Base-by-base conservation (phyloP, 2,329 filamentous ascomycete genomes). In the Alternaria hordeiaustralica region DNA sequence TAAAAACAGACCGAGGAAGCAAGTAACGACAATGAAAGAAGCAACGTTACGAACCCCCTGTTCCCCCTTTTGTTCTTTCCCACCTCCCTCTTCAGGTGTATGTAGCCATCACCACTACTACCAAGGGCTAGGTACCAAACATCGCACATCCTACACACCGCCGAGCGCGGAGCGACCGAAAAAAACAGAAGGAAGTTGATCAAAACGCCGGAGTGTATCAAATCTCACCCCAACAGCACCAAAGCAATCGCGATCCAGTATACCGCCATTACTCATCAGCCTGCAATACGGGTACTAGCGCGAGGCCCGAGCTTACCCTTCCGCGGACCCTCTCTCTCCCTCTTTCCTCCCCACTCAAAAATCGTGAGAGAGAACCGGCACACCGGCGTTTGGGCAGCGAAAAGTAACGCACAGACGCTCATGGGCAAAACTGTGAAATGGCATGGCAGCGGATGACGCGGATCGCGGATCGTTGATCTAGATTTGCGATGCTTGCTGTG, bases 361-460 rank as follows among this genome's bases (percentile, higher is more conserved):
- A 36, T n/a, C n/a, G 7, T 15, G 30, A n/a, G 8, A 18, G 47
- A 7, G 47, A 51, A 50, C 53, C 51, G 53, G 51, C 58, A 61
- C 58, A 30, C 23, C 53, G 53, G 58, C 28, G 30, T 8, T 18
- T 23, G 46, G 33, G 20, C 20, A 15, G 33, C 33, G 33, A 36
- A 44, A 21, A 25, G 8, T 20, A 12, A 53, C 57, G 65, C 67
- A 70, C 67, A 60, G 63, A 64, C 67, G 63, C 56, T 63, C 59
- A 70, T 68, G 59, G 65, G 47, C 53, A 70, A 69, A 57, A 50
- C 1, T 23, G 33, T 53, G 65, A 55, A 69, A 63, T 57, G 43
- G 59, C 66, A 69, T 69, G 61, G 15, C 36, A 55, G 45, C 41
- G 21, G 15, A 46, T 53, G 20, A 58, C 62, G 59, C 55, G 36